Base-by-base conservation (phyloP, 2,329 filamentous ascomycete genomes). In the Paraphoma sp. region DNA sequence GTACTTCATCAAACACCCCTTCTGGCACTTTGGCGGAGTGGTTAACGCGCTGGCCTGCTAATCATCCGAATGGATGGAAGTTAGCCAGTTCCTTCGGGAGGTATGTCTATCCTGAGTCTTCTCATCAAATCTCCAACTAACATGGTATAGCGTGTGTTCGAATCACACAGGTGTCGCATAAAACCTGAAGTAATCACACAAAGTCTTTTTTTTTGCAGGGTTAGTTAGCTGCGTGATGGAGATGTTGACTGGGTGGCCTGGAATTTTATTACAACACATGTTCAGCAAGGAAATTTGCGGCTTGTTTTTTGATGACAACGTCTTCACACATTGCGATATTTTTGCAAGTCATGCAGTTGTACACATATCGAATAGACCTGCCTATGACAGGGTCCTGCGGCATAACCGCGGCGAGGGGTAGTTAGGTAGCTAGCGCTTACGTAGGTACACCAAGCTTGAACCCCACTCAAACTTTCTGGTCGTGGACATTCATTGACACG, bases 141-240 rank as follows among this genome's bases (percentile, higher is more conserved):
- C n/a, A n/a, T n/a, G n/a, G n/a, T n/a, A n/a, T n/a, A n/a, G 66
- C 66, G 64, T 66, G 66, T 63, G 66, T 69, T 69, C 66, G 66
- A 69, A 69, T 69, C 66, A 63, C 66, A 66, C 66, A 69, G 66
- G 66, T 62, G 62, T 68, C 65, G 63, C 54, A 46, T 41, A 49
- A 43, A 46, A 52, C 50, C 50, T 10, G 33, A 36, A 45, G 42
- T 45, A 28, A 45, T 23, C 33, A 36, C 33, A 36, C 23, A 36
- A 36, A 10, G 33, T 14, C 33, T 36, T 36, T 36, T 36, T 36
- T 36, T 36, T 10, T 36, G 3, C 3, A 6, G 33, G 33, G 33
- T 3, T 3, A 5, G 23, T 2, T 23, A 5, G 23, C 23, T 2
- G 23, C 23, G 23, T 23, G 23, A 5, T 23, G 23, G 23, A 23